Conservation (phyloP, 2,329 filamentous ascomycete species). For the Juglanconis oblonga region DNA sequence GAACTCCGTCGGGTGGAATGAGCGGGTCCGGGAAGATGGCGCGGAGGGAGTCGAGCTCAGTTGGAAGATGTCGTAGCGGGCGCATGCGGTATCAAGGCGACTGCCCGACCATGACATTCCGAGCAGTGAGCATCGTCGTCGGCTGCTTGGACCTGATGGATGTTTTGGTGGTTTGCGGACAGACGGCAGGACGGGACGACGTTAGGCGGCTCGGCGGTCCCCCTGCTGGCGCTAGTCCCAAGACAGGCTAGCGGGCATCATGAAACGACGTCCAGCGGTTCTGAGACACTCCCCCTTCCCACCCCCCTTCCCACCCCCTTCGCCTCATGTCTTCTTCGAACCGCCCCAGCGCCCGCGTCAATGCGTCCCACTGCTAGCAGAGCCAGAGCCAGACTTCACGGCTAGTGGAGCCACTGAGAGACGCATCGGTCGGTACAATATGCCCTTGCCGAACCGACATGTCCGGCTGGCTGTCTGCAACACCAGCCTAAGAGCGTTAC, state of each 20-base stretch:
- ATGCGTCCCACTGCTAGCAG: background rate
- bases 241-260: background rate
- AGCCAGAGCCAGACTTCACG: background rate
- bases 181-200: no score
- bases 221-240: constrained; percentile 3
- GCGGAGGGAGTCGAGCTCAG: no score
- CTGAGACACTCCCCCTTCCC: constrained; percentile 7
- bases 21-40: no score
- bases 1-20: no score
- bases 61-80: no score
- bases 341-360: background rate
- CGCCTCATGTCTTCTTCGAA: background rate
- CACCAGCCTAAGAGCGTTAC: background rate
- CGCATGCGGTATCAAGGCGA: no score
- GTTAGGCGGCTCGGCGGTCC: no score
- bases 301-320: background rate
- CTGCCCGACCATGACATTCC: no score
- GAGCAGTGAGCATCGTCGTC: no score
- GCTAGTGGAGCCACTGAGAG: background rate
- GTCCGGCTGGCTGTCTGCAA: background rate
- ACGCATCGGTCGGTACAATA: background rate
- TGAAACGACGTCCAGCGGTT: constrained; percentile 4
- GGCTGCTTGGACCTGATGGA: no score
- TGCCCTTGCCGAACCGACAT: background rate
- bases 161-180: no score